phyloP scores from a whole-genome alignment of 164 flowering plant species.

The Houttuynia cordata region DNA sequence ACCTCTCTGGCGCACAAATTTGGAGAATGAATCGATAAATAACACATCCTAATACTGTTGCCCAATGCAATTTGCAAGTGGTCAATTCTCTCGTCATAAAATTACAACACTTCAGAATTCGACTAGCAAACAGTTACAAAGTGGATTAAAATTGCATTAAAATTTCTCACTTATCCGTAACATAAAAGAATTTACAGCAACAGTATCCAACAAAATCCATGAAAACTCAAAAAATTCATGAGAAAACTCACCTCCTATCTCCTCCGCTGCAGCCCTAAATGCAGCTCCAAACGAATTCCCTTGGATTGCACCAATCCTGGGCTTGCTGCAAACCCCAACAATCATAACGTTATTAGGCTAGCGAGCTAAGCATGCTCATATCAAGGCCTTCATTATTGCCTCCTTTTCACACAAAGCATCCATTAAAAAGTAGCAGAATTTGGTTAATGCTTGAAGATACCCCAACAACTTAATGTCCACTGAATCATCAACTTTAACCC shows the following conservation, averaged over 20 bases:
- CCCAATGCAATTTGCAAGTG: background rate
- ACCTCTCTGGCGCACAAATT: background rate
- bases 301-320: conserved; percentile 71
- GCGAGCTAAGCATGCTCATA: conserved; percentile 71
- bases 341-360: conserved; percentile 59
- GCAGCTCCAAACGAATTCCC: conserved; percentile 92
- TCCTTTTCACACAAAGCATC: conserved; percentile 91
- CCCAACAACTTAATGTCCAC: conserved; percentile 65
- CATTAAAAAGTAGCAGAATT: conserved; percentile 83
- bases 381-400: conserved; percentile 81
- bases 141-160: conserved; percentile 15
- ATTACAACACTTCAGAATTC: background rate
- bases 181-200: conserved; percentile 76
- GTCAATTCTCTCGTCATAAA: background rate
- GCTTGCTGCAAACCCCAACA: conserved; percentile 85
- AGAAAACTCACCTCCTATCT: conserved; percentile 67
- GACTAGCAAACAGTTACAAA: background rate
- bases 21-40: background rate
- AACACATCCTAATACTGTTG: background rate
- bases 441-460: conserved; percentile 88
- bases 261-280: conserved; percentile 78
- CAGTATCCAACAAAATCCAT: conserved; percentile 71
- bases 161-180: conserved; percentile 73
- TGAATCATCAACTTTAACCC: conserved; percentile 94
- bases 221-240: conserved; percentile 92